A percentile compares a stretch with the other conserved stretches of the same genome.
Evolutionary conservation across 352 stramenopile genomes (phyloP).

Genomic region (Phytopythium ostracodes): DNA sequence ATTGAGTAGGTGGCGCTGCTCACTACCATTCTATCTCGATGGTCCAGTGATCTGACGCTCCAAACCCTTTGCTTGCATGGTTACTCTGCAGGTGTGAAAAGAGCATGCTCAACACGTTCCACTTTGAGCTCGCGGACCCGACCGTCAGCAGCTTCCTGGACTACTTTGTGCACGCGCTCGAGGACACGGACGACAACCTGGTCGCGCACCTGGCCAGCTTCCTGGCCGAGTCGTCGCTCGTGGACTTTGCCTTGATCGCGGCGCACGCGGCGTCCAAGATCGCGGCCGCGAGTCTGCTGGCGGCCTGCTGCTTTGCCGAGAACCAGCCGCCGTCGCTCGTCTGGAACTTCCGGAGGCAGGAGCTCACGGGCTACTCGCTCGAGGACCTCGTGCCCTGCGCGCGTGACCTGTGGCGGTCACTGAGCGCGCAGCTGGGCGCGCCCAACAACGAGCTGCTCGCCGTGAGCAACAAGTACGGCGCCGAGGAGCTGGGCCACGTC

Average conservation of each 20-base stretch:
- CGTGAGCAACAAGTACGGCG: constrained; percentile 40
- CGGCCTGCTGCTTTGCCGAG: constrained; percentile 43
- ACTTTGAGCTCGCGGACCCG: constrained; percentile 96
- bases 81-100: constrained; percentile 53
- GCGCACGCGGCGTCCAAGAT: constrained; percentile 48
- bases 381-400: constrained; percentile 37
- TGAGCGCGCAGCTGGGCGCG: constrained; percentile 18
- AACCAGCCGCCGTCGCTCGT: constrained; percentile 33
- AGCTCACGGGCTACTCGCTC: constrained; percentile 42
- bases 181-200: constrained; percentile 21
- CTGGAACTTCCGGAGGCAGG: constrained; percentile 40
- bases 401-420: constrained; percentile 27
- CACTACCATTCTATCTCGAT: too few relatives aligned
- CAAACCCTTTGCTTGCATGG: too few relatives aligned
- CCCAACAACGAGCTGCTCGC: constrained; percentile 26
- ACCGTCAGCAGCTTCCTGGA: constrained; percentile 95
- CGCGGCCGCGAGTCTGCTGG: constrained; percentile 44
- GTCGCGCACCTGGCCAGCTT: constrained; percentile 46
- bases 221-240: constrained; percentile 52
- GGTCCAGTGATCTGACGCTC: too few relatives aligned
- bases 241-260: constrained; percentile 47
- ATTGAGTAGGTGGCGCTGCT: constrained; percentile 42
- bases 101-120: constrained; percentile 93
- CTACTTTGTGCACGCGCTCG: constrained; percentile 90
- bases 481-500: constrained; percentile 29